A percentile compares a stretch with the other conserved stretches of the same genome.
Conservation (phyloP, 1,284 basidiomycete species). For the Cryptococcus maquisensis region DNA sequence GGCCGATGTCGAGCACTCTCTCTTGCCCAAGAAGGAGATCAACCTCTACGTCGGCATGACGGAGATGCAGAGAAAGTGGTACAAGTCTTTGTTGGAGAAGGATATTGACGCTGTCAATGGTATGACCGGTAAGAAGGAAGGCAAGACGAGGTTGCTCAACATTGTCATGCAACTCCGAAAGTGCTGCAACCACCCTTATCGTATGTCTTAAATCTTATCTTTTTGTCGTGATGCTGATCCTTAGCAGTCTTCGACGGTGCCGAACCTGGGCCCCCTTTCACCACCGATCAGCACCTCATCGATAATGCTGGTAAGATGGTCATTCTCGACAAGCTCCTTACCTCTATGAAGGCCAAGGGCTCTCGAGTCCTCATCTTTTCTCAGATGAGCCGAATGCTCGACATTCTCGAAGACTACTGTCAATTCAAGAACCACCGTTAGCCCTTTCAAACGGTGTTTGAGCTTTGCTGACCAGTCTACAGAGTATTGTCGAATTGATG, state of each 20-base stretch:
- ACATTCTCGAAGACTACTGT: slow-evolving; percentile 97
- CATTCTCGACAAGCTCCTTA: slow-evolving; percentile 89
- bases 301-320: slow-evolving; percentile 97
- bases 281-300: slow-evolving; percentile 94
- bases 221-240: slow-evolving; percentile 2
- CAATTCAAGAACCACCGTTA: slow-evolving; percentile 83
- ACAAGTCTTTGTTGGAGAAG: slow-evolving; percentile 91
- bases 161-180: slow-evolving; percentile 93
- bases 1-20: slow-evolving; percentile 92
- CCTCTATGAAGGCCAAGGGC: slow-evolving; percentile 84
- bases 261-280: slow-evolving; percentile 96
- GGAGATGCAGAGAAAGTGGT: slow-evolving; percentile 99
- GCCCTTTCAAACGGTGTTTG: slow-evolving; percentile 38
- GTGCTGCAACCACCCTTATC: slow-evolving; percentile 59
- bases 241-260: slow-evolving; percentile 50
- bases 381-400: slow-evolving; percentile 93
- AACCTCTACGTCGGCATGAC: slow-evolving; percentile 97
- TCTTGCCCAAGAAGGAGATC: slow-evolving; percentile 97
- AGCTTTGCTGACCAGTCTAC: slow-evolving; percentile 2
- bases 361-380: slow-evolving; percentile 96
- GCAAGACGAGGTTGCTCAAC: slow-evolving; percentile 95
- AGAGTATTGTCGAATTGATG: slow-evolving; percentile 98
- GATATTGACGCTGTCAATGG: slow-evolving; percentile 98
- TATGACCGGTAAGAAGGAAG: slow-evolving; percentile 93
- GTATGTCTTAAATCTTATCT: slow-evolving; percentile 24